Evolutionary conservation across 2,329 filamentous ascomycete genomes (phyloP).

Genomic region (Amesomyces nigricolor): DNA sequence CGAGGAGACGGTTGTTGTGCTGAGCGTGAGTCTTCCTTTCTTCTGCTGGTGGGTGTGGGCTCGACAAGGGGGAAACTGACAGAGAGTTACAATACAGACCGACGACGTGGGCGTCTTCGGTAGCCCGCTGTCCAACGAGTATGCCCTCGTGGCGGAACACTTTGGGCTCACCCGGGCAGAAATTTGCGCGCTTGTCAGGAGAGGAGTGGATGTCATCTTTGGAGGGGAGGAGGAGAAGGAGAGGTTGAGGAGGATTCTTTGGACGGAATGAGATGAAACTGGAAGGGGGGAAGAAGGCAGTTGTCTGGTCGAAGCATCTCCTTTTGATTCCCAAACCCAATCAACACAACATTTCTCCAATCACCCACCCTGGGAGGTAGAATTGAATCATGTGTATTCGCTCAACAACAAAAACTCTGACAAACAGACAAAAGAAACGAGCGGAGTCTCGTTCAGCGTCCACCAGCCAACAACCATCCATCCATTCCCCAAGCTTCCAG

Average conservation of each 20-base stretch:
- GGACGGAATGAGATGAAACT: slow-evolving; percentile 3
- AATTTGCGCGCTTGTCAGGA: slow-evolving; percentile 51
- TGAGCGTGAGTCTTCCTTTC: slow-evolving; percentile 54
- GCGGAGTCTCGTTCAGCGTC: slow-evolving; percentile 12
- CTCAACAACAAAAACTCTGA: background rate
- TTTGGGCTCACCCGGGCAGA: slow-evolving; percentile 51
- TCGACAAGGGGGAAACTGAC: background rate
- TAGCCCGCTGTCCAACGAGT: slow-evolving; percentile 71
- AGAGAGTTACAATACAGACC: slow-evolving; percentile 46
- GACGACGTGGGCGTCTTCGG: slow-evolving; percentile 81
- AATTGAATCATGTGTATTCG: background rate
- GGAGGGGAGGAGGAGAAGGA: slow-evolving; percentile 56
- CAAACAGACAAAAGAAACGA: slow-evolving; percentile 7
- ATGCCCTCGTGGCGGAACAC: slow-evolving; percentile 63
- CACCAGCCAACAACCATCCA: background rate
- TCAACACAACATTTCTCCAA: too few relatives aligned
- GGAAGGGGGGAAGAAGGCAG: too few relatives aligned
- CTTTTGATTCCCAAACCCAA: too few relatives aligned
- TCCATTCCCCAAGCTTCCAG: background rate
- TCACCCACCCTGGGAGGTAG: too few relatives aligned
- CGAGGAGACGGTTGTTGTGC: slow-evolving; percentile 53
- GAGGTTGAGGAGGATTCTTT: slow-evolving; percentile 39
- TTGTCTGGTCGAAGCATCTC: too few relatives aligned
- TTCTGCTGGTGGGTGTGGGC: background rate
- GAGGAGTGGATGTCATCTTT: slow-evolving; percentile 62